Conservation (phyloP, 176 grass and related monocot genomes). For the sorghum (Sorghum bicolor) region DNA sequence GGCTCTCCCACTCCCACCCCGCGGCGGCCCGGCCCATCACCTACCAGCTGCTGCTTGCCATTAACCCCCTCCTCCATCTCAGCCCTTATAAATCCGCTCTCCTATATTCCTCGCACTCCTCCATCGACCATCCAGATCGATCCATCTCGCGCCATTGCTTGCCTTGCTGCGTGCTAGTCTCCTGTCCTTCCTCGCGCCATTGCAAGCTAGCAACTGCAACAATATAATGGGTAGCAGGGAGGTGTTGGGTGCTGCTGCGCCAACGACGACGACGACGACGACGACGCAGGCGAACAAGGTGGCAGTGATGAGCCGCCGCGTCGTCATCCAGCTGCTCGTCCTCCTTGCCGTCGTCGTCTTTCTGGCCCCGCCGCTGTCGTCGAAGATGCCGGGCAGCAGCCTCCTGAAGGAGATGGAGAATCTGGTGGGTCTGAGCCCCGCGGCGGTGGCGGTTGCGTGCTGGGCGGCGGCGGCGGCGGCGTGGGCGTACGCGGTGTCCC, state of each 20-base stretch:
- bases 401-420: too few relatives aligned
- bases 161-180: background rate
- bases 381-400: background rate
- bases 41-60: constrained; percentile 29
- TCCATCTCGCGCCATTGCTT: background rate
- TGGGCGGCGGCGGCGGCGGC: constrained; percentile 1
- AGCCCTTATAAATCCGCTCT: constrained; percentile 55
- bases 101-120: background rate
- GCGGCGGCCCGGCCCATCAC: background rate
- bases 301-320: background rate
- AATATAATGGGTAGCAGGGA: background rate
- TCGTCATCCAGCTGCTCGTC: background rate
- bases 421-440: background rate
- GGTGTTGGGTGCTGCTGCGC: too few relatives aligned
- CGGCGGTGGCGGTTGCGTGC: constrained; percentile 9
- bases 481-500: constrained; percentile 37
- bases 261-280: background rate
- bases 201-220: background rate
- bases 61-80: background rate
- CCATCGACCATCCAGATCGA: background rate
- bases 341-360: background rate
- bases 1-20: background rate
- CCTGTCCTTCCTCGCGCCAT: background rate
- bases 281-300: background rate
- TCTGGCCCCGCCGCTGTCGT: background rate